phyloP scores from a whole-genome alignment of 176 grass and related monocot genomes.

The Poa pratensis region DNA sequence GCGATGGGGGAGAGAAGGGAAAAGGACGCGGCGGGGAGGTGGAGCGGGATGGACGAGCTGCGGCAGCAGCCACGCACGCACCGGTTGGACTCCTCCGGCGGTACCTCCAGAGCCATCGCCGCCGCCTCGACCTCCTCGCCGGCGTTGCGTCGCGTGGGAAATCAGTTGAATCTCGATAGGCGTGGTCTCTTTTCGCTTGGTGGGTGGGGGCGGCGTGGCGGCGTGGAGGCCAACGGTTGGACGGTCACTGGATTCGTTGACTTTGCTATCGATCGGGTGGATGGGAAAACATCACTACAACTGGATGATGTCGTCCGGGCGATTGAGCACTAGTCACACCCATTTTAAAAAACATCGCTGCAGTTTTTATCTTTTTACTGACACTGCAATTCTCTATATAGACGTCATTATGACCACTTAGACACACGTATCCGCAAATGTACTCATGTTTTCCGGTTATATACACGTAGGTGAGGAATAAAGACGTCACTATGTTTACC shows the following conservation, averaged over 20 bases:
- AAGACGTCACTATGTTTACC: too few species aligned
- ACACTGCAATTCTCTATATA: too few species aligned
- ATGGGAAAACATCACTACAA: too few species aligned
- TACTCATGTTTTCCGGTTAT: too few species aligned
- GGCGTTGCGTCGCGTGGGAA: not conserved
- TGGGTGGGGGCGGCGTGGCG: not conserved
- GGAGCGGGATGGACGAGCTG: constrained; percentile 75
- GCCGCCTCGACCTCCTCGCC: constrained; percentile 1
- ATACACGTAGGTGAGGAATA: too few species aligned
- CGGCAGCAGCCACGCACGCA: constrained; percentile 94
- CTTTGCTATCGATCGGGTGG: not conserved
- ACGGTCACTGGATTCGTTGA: constrained; percentile 5
- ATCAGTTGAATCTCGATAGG: not conserved
- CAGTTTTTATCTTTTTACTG: too few species aligned
- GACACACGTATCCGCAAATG: too few species aligned
- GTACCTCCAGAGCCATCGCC: constrained; percentile 50
- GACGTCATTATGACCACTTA: too few species aligned
- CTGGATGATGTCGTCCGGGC: too few species aligned
- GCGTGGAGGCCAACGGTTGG: constrained; percentile 5
- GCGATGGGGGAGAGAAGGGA: constrained; percentile 84
- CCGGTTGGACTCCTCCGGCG: constrained; percentile 66
- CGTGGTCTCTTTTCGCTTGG: not conserved
- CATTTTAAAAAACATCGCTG: not conserved
- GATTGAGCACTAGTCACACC: too few species aligned
- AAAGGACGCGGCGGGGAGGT: constrained; percentile 72